Evolutionary conservation across 176 grass and related monocot species (phyloP), one percentile per base, ranked within the genome.

Genomic region (Echinochloa phyllopogon): DNA sequence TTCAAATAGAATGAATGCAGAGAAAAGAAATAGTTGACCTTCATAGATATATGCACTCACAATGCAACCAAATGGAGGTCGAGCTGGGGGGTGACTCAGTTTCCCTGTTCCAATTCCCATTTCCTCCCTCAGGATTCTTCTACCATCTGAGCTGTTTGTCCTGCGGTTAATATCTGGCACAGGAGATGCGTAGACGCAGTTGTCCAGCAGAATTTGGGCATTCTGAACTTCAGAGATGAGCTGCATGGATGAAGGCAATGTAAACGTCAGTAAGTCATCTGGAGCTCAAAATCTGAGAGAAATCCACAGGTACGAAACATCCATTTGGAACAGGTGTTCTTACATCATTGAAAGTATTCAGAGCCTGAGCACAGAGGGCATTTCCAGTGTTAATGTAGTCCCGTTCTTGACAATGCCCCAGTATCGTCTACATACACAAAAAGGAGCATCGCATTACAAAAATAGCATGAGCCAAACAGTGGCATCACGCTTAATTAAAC

Each of bases 41-140:
- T 33, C 29, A 33, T 33, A 33, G 29, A 33, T 33, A 33, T 33
- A 51, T 2, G 39, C 39, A 81, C 82, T 66, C 64, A 95, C 93
- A 17, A 86, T 36, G 29, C 90, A 95, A 52, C 72, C n/a, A 10
- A 86, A 74, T 42, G 74, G 63, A 74, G 83, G 45, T 24, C 61
- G 62, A 25, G 65, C 67, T 69, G 88, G 88, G 15, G 65, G 48
- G 66, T 82, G 59, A 0, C 67, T 44, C 21, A 83, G 24, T 10
- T 24, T 27, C 29, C 37, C 57, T 47, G 51, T 0, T n/a, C 25
- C 1, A 2, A 41, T 74, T n/a, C 51, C 79, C 44, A 71, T 65
- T 50, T 56, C 78, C 48, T 77, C 74, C 27, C 16, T 38, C 9
- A 92, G 70, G 38, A 77, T 76, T 72, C 18, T 82, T 72, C 62